Evolutionary conservation across 306 rosid species (phyloP).

Genomic region (peach (Prunus persica)): Prunus_persica_NCBIv2 NC_034011.1:2610501-2611000

Average conservation of each 20-base stretch:
- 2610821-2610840: neutral
- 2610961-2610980: neutral
- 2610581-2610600: neutral
- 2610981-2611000: neutral
- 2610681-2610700: slow-evolving; percentile 80
- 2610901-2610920: neutral
- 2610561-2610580: neutral
- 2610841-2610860: neutral
- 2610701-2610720: slow-evolving; percentile 76
- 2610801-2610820: slow-evolving; percentile 4
- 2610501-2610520: neutral
- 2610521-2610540: neutral
- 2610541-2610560: neutral
- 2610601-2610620: slow-evolving; percentile 2
- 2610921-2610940: neutral
- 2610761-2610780: slow-evolving; percentile 75
- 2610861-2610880: neutral
- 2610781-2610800: slow-evolving; percentile 65
- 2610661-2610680: slow-evolving; percentile 77
- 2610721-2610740: slow-evolving; percentile 69
- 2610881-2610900: neutral
- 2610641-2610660: slow-evolving; percentile 91
- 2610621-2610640: slow-evolving; percentile 47
- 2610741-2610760: slow-evolving; percentile 73
- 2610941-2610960: neutral